Conservation (phyloP, 345 rosid genomes). For the Gossypium longicalyx region DNA sequence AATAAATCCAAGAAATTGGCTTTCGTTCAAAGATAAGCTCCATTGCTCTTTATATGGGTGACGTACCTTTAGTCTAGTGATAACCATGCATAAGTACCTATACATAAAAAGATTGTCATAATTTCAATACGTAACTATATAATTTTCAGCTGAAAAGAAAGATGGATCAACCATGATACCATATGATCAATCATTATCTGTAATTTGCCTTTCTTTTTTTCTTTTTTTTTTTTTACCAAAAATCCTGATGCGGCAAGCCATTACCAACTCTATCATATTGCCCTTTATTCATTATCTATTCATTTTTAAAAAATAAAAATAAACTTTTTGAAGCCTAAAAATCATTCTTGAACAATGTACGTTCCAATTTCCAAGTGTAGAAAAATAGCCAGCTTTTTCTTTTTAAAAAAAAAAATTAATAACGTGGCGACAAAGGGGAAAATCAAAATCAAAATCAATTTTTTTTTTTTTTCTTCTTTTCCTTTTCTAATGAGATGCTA, state of each 20-base stretch:
- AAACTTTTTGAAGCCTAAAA: neutral
- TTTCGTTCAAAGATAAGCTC: neutral
- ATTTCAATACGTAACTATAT: neutral
- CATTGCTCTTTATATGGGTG: neutral
- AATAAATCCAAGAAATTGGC: neutral
- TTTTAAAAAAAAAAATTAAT: neutral
- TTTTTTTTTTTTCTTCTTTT: neutral
- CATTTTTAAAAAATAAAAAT: neutral
- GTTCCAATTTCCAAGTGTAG: neutral
- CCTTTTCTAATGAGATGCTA: slow-evolving; percentile 31
- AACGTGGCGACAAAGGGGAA: slow-evolving; percentile 20
- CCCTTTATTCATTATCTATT: neutral
- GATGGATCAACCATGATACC: neutral
- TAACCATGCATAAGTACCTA: too few relatives aligned
- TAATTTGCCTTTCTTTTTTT: neutral
- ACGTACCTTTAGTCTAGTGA: too few relatives aligned
- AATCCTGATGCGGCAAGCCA: slow-evolving; percentile 8
- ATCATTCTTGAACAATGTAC: slow-evolving; percentile 1
- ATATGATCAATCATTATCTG: neutral
- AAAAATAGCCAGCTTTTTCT: neutral
- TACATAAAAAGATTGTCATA: too few relatives aligned
- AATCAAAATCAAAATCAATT: slow-evolving; percentile 28
- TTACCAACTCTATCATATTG: neutral
- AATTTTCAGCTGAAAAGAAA: neutral
- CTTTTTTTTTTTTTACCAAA: neutral